Conservation (phyloP, 805 yeast genomes). For the Sugiyamaella boreocaroliniensis region DNA sequence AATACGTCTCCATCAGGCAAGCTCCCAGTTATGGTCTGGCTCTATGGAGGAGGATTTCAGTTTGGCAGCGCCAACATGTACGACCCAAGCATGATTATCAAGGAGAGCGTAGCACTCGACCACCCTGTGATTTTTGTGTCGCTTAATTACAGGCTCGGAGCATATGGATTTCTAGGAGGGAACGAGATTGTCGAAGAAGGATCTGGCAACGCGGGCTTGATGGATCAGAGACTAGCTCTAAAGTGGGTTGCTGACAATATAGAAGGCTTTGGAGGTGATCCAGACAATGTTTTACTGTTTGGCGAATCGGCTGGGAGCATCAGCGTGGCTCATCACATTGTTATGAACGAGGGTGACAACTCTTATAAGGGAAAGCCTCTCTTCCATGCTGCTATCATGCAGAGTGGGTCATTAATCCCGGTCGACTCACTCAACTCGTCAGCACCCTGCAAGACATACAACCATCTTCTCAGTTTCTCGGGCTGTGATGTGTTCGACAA, state of each 20-base stretch:
- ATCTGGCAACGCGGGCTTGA: conserved; percentile 30
- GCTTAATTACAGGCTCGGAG: conserved; percentile 30
- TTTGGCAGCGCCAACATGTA: conserved; percentile 23
- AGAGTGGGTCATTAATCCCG: conserved; percentile 13
- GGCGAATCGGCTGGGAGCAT: conserved; percentile 35
- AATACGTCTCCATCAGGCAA: neutral
- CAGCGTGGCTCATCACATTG: conserved; percentile 11
- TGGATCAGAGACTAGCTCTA: conserved; percentile 32
- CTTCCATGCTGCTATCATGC: conserved; percentile 16
- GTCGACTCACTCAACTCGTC: neutral
- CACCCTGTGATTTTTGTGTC: conserved; percentile 24
- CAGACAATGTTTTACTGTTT: conserved; percentile 29
- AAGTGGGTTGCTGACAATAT: conserved; percentile 33
- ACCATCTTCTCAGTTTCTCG: conserved; percentile 5
- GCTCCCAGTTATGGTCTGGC: conserved; percentile 27
- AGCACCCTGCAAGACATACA: conserved; percentile 7
- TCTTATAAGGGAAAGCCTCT: conserved; percentile 13
- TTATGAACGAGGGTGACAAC: conserved; percentile 6
- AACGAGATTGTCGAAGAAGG: conserved; percentile 19
- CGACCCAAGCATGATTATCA: conserved; percentile 17
- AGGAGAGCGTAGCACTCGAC: neutral
- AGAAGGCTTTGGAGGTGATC: conserved; percentile 33
- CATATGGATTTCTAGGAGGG: conserved; percentile 31
- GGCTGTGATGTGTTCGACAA: conserved; percentile 7
- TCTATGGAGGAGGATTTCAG: conserved; percentile 31